Evolutionary conservation across 768 basidiomycete species (phyloP), one percentile per base, ranked within the genome.

Genomic region (Lactarius quietus): DNA sequence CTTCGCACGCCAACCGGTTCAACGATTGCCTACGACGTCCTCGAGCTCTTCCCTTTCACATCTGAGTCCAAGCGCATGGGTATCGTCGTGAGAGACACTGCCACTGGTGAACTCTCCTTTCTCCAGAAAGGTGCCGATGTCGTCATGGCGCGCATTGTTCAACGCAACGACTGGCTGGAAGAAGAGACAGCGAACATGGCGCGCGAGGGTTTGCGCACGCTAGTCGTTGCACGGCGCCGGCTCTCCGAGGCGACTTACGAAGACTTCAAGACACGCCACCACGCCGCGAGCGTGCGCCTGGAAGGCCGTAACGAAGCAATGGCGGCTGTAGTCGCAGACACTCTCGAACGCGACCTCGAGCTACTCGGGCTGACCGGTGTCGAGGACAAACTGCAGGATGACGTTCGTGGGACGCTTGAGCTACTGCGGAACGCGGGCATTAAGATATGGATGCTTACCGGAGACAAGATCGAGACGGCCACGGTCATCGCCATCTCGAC

Each of bases 371-470:
- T 98, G 69, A 99, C 97, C 0, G 97, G 96, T n/a, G 97, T 99
- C 8, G 97, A 99, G 75, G 97, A 99, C 75, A 98, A 98, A 77
- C 77, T 99, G 64, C 97, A 99, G 72, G 97, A 98, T 66, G 95
- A 96, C 28, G 96, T 99, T 71, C 95, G 92, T 75, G 85, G 88
- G 53, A 97, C 97, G 2, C 78, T 99, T 64, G 97, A 98, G 77
- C 73, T 98, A 59, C 75, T 99, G 68, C 80, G 95, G 69, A 98
- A 98, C 74, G 97, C 96, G 0, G 96, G 96, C 5, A 87, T 99
- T 77, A 97, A 92, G 82, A 98, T 99, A 64, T 99, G 97, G 97
- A 98, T 98, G 97, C 81, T 98, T 71, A 99, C 97, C 0, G 96
- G 97, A 1, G 97, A 99, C 77, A 99, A 98, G 80, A 93, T 98